Evolutionary conservation across 2,329 filamentous ascomycete genomes (phyloP).

Genomic region (Diaporthe velutina): DNA sequence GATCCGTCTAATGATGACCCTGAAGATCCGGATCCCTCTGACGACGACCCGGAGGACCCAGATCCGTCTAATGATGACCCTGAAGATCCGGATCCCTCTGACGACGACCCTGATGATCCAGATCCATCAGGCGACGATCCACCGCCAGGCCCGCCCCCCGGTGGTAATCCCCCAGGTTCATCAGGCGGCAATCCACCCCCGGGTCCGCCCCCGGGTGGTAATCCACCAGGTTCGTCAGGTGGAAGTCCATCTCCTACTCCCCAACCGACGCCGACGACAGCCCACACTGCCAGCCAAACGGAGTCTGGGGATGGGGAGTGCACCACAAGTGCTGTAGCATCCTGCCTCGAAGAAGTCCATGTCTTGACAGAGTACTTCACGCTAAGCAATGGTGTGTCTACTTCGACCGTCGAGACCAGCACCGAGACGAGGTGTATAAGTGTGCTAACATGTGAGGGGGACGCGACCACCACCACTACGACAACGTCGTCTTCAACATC

Average conservation of each 20-base stretch:
- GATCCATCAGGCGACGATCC: no score
- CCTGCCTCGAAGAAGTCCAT: background rate
- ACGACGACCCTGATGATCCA: background rate
- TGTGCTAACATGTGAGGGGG: background rate
- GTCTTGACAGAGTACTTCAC: constrained; percentile 3
- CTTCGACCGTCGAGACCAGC: background rate
- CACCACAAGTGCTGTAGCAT: background rate
- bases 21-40: no score
- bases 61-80: no score
- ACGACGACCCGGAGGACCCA: no score
- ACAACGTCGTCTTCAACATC: constrained; percentile 2
- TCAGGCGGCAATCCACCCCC: background rate
- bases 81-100: no score
- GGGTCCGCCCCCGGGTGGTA: background rate
- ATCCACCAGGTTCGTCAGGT: background rate
- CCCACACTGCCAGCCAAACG: background rate
- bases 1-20: no score
- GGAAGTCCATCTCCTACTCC: background rate
- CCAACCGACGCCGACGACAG: background rate
- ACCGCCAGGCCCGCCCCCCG: background rate
- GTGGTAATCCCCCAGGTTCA: background rate
- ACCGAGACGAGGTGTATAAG: background rate
- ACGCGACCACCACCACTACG: background rate
- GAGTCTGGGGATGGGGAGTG: background rate
- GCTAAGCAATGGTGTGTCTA: constrained; percentile 4